Percentiles rank a stretch among this genome's conserved stretches.
Conservation (phyloP, 1,139 yeast species). For the Chernovozyma aurita region DNA sequence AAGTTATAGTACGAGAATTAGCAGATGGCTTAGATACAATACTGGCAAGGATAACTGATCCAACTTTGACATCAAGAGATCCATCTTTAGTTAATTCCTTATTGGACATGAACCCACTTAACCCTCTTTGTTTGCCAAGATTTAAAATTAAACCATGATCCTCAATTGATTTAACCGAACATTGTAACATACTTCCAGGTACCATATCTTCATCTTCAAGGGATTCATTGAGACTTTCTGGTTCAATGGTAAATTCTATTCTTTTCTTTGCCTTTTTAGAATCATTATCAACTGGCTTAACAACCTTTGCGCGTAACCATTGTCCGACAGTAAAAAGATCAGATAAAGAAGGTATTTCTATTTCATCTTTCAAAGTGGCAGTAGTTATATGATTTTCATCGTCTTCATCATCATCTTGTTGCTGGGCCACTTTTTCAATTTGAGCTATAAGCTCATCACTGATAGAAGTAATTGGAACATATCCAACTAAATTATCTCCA, state of each 20-base stretch:
- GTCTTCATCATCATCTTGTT: conserved; percentile 39
- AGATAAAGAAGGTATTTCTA: conserved; percentile 52
- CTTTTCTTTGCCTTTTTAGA: conserved; percentile 46
- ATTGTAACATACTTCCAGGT: conserved; percentile 66
- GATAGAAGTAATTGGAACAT: conserved; percentile 70
- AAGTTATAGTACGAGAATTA: conserved; percentile 60
- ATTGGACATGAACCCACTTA: conserved; percentile 73
- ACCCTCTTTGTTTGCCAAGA: conserved; percentile 47
- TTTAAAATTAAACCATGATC: conserved; percentile 86
- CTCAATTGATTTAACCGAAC: conserved; percentile 72
- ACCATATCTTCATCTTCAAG: conserved; percentile 63
- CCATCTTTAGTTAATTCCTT: conserved; percentile 44
- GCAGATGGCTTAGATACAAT: conserved; percentile 38
- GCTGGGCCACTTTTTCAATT: conserved; percentile 48
- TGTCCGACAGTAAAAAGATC: conserved; percentile 66
- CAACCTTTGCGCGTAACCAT: conserved; percentile 79
- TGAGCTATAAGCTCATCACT: conserved; percentile 57
- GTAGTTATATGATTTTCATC: conserved; percentile 28
- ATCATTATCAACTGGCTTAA: conserved; percentile 37
- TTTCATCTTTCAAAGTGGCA: conserved; percentile 21
- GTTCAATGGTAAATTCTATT: conserved; percentile 73
- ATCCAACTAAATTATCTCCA: conserved; percentile 83
- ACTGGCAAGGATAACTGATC: conserved; percentile 50
- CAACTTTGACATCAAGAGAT: conserved; percentile 16
- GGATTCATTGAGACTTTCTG: conserved; percentile 59